Conservation (phyloP, 345 rosid genomes). For the Linum usitatissimum region DNA sequence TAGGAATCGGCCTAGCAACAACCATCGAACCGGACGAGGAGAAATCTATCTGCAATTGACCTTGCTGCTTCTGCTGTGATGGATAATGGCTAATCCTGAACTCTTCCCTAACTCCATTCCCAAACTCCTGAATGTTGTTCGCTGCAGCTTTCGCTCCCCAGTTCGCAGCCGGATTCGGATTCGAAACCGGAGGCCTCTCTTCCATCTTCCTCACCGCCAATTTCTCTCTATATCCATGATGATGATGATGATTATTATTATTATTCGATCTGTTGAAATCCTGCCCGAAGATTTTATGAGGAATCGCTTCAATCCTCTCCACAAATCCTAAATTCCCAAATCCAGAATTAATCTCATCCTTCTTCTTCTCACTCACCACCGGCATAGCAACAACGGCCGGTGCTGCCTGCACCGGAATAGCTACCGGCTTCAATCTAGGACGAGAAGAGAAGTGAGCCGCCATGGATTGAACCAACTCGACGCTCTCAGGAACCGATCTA, state of each 20-base stretch:
- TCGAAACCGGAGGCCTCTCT: constrained; percentile 44
- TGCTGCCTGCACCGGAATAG: background rate
- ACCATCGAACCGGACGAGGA: constrained; percentile 39
- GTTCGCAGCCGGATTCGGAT: constrained; percentile 35
- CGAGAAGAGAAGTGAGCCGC: constrained; percentile 42
- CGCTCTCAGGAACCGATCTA: constrained; percentile 59
- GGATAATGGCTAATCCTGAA: constrained; percentile 33
- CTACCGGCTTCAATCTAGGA: constrained; percentile 27
- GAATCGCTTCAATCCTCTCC: constrained; percentile 39
- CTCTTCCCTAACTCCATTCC: constrained; percentile 38
- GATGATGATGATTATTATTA: constrained; percentile 12
- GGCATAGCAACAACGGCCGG: constrained; percentile 11
- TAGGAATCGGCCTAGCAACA: constrained; percentile 25
- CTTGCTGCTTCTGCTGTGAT: constrained; percentile 44
- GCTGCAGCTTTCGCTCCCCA: constrained; percentile 39
- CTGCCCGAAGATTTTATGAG: constrained; percentile 65
- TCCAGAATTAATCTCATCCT: constrained; percentile 29
- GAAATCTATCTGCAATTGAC: constrained; percentile 66
- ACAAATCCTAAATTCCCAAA: constrained; percentile 28
- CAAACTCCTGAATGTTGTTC: constrained; percentile 36
- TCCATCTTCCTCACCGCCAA: constrained; percentile 81
- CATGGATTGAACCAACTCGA: constrained; percentile 43
- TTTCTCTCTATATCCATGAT: constrained; percentile 62
- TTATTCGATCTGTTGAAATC: constrained; percentile 34
- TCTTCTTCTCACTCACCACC: constrained; percentile 27